These are phyloP conservation scores for Kwoniella europaea DNA, from an alignment of 768 basidiomycete species.

Conservation along the genomic window DNA sequence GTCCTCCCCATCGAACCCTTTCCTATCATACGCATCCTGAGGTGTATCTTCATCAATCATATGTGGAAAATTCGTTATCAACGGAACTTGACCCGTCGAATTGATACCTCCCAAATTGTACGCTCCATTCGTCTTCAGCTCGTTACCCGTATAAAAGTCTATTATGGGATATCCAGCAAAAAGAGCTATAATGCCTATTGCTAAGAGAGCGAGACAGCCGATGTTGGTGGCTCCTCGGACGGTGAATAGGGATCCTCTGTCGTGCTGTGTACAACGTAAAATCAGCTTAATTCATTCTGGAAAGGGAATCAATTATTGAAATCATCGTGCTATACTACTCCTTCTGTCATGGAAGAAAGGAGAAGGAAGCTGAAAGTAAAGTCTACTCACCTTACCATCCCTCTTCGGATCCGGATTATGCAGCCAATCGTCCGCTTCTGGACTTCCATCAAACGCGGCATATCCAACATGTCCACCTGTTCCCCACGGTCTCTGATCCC, in stretches of 20 bases:
- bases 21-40: constrained; percentile 63
- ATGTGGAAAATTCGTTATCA: constrained; percentile 68
- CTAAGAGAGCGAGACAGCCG: constrained; percentile 72
- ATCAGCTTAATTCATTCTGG: neutral
- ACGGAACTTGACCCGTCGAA: constrained; percentile 81
- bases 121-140: constrained; percentile 59
- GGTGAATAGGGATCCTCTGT: constrained; percentile 70
- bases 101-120: constrained; percentile 93
- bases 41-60: constrained; percentile 83
- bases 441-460: constrained; percentile 33
- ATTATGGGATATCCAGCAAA: constrained; percentile 91
- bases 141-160: constrained; percentile 61
- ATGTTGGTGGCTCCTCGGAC: constrained; percentile 81
- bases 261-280: constrained; percentile 31
- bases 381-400: constrained; percentile 55
- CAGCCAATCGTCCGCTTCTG: constrained; percentile 85
- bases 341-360: neutral
- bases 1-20: constrained; percentile 75
- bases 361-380: neutral
- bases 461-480: constrained; percentile 28
- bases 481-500: constrained; percentile 23
- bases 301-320: neutral
- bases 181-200: constrained; percentile 71
- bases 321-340: neutral
- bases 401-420: constrained; percentile 82